Percentiles rank a stretch among this genome's conserved stretches.
These are phyloP conservation scores for Cucurbita argyrosperma DNA, from an alignment of 306 rosid species.

Conservation along the genomic window DNA sequence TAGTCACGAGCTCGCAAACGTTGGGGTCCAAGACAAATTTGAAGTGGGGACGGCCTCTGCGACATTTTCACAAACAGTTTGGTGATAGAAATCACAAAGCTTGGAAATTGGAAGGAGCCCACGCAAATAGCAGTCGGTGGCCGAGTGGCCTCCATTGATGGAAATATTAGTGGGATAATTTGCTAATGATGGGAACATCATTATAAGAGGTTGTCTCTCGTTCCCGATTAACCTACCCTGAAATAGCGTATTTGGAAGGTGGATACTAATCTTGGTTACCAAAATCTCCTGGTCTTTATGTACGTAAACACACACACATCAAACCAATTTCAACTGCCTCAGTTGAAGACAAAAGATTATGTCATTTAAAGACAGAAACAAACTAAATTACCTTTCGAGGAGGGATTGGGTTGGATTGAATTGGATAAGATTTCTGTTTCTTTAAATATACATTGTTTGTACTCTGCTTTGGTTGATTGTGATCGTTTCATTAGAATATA, in stretches of 20 bases:
- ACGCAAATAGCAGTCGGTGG: not conserved
- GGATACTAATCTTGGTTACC: not conserved
- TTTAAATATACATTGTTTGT: not conserved
- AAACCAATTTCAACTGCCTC: not conserved
- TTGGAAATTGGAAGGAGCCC: not conserved
- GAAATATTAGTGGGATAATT: too few species aligned
- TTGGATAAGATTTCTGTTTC: not conserved
- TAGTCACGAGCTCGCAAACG: not conserved
- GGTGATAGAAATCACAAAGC: not conserved
- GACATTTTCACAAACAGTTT: slow-evolving; percentile 1
- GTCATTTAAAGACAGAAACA: not conserved
- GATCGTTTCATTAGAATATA: not conserved
- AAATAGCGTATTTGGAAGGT: not conserved
- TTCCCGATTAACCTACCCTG: not conserved
- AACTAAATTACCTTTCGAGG: not conserved
- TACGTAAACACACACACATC: not conserved
- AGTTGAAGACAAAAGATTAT: not conserved
- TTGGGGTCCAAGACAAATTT: not conserved
- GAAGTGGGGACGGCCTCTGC: not conserved
- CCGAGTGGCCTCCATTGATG: not conserved
- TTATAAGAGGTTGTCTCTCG: not conserved
- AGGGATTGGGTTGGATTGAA: not conserved
- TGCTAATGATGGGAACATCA: not conserved
- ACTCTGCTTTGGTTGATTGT: not conserved
- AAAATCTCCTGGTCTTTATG: not conserved